Evolutionary conservation across 345 rosid species (phyloP), one percentile per base, ranked within the genome.

Genomic region (Brassica rapa): DNA sequence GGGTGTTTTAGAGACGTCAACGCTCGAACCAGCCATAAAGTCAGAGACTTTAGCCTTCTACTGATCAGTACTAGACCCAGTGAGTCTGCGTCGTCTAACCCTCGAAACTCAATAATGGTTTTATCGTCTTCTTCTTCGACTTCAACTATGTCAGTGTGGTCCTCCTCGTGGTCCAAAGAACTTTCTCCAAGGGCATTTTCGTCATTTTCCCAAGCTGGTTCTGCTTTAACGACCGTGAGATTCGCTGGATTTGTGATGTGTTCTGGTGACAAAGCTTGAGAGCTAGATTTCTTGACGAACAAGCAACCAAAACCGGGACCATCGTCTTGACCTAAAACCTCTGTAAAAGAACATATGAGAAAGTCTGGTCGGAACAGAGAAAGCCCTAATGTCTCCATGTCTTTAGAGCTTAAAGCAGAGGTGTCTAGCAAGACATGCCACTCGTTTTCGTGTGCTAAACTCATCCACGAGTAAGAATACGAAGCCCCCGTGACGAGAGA

Each of bases 371-470:
- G 84, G 79, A 91, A 92, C 12, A 94, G 68, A 62, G 93, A 89
- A 3, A 94, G 88, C 1, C 98, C 98, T 43, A 94, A 72, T 1
- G 98, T 89, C 16, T 94, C 98, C 98, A 94, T 94, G 43, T 89
- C 91, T 68, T 92, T 94, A 4, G 91, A 84, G 27, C 93, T 87
- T 61, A 92, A 77, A 21, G 93, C 91, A 53, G 84, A 85, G 0
- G 97, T 93, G 67, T 94, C 97, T 10, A 94, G 90, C 84, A 92
- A 69, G 9, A 91, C 93, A 23, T 91, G 89, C 98, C 98, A 92
- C 0, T 92, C 91, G 70, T 86, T 85, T 78, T 91, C 96, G n/a
- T 68, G 84, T 35, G 97, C 98, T 66, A 84, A 24, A 62, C 73
- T 87, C 97, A 94, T 88, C 98, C 98, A 94, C 12, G 65, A 60